A percentile compares a stretch with the other conserved stretches of the same genome.
These are phyloP conservation scores for Colletotrichum lini DNA, from an alignment of 2,329 filamentous ascomycete species.

Conservation along the genomic window DNA sequence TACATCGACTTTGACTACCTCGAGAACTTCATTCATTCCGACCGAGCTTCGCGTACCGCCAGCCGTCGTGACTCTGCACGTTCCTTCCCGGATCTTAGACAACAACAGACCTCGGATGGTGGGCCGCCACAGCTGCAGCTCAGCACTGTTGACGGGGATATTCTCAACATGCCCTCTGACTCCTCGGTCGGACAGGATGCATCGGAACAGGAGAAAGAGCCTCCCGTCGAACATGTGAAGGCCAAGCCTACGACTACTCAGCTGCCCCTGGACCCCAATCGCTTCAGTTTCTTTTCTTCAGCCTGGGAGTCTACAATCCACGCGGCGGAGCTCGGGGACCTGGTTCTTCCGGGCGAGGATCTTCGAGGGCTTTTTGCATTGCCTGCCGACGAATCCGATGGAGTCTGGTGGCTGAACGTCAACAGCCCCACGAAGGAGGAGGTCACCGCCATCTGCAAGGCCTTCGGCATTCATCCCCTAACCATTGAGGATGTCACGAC, in stretches of 20 bases:
- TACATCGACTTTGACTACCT: conserved; percentile 94
- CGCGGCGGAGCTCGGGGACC: conserved; percentile 87
- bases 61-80: conserved; percentile 65
- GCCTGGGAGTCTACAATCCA: conserved; percentile 95
- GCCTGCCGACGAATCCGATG: conserved; percentile 75
- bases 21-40: conserved; percentile 86
- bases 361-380: conserved; percentile 88
- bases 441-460: conserved; percentile 88
- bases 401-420: conserved; percentile 99
- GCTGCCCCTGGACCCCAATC: conserved; percentile 74
- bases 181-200: conserved; percentile 54
- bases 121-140: conserved; percentile 53
- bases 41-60: conserved; percentile 64
- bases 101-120: conserved; percentile 50
- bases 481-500: conserved; percentile 97
- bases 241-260: conserved; percentile 46
- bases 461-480: conserved; percentile 94
- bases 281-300: conserved; percentile 98
- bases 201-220: conserved; percentile 67
- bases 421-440: conserved; percentile 92
- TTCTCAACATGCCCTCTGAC: conserved; percentile 67
- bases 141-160: conserved; percentile 69
- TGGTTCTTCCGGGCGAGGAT: conserved; percentile 90
- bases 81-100: conserved; percentile 74
- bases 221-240: conserved; percentile 55